phyloP scores from a whole-genome alignment of 352 stramenopile genomes.

The Phytophthora nicotianae region DNA sequence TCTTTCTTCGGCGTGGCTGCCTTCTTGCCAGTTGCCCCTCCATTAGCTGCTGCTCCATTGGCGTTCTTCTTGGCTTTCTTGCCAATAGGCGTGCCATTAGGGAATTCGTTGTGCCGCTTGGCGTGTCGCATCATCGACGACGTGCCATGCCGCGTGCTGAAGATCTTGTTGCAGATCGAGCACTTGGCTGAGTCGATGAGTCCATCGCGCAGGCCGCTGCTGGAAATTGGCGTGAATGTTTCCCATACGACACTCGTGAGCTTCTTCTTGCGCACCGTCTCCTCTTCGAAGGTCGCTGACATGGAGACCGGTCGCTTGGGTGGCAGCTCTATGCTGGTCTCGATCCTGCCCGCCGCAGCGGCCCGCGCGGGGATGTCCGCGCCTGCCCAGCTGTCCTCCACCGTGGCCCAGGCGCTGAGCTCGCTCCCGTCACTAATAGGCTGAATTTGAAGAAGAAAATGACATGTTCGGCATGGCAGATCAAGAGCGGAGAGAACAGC shows the following conservation, averaged over 20 bases:
- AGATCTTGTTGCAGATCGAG: conserved; percentile 75
- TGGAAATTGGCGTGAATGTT: conserved; percentile 78
- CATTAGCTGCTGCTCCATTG: conserved; percentile 34
- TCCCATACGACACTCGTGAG: conserved; percentile 85
- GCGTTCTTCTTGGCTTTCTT: conserved; percentile 65
- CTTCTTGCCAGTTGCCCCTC: conserved; percentile 47
- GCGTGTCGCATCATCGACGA: conserved; percentile 87
- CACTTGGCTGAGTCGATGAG: conserved; percentile 79
- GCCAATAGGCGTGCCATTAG: conserved; percentile 46
- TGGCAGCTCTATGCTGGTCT: conserved; percentile 47
- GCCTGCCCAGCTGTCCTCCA: conserved; percentile 34
- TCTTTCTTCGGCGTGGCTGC: conserved; percentile 52
- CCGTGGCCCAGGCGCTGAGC: conserved; percentile 21
- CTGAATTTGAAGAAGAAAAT: conserved; percentile 20
- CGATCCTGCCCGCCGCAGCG: conserved; percentile 38
- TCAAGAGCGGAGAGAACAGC: conserved; percentile 11
- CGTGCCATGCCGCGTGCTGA: conserved; percentile 80
- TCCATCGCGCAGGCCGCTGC: conserved; percentile 65
- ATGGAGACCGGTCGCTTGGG: conserved; percentile 59
- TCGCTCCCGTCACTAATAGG: conserved; percentile 29
- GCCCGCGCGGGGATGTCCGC: conserved; percentile 20
- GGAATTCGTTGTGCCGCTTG: conserved; percentile 75
- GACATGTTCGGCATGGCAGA: conserved; percentile 7
- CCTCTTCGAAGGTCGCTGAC: conserved; percentile 54
- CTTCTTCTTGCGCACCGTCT: conserved; percentile 77